A percentile compares a stretch with the other conserved stretches of the same genome.
Conservation (phyloP, 2,329 filamentous ascomycete genomes). For the Zasmidium citrigriseum region DNA sequence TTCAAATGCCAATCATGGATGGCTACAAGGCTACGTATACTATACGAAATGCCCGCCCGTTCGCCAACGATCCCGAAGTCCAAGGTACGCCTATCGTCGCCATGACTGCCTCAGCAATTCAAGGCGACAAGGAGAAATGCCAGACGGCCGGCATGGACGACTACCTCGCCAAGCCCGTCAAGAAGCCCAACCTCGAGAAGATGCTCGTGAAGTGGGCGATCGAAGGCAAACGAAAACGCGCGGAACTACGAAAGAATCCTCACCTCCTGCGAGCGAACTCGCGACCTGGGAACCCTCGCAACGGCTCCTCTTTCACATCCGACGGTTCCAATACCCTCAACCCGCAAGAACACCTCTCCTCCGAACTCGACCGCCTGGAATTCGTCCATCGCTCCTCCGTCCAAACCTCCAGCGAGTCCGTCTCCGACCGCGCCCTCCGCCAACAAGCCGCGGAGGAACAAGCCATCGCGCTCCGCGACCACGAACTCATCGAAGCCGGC, state of each 20-base stretch:
- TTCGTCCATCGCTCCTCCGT: slow-evolving; percentile 39
- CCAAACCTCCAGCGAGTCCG: slow-evolving; percentile 43
- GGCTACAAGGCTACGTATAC: slow-evolving; percentile 76
- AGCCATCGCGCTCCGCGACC: slow-evolving; percentile 55
- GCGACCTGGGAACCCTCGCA: slow-evolving; percentile 21
- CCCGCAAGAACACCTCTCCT: slow-evolving; percentile 33
- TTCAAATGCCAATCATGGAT: slow-evolving; percentile 63
- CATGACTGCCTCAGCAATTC: slow-evolving; percentile 79
- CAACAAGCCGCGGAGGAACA: slow-evolving; percentile 57
- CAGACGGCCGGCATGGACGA: slow-evolving; percentile 75
- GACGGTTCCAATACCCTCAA: slow-evolving; percentile 21
- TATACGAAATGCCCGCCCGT: slow-evolving; percentile 67
- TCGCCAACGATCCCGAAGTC: slow-evolving; percentile 56
- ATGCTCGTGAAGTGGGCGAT: slow-evolving; percentile 72
- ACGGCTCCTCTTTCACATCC: slow-evolving; percentile 25
- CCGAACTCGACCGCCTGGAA: slow-evolving; percentile 36
- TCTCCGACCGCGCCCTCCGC: slow-evolving; percentile 47
- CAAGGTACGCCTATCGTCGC: slow-evolving; percentile 72
- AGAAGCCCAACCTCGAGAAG: slow-evolving; percentile 65
- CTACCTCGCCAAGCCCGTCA: slow-evolving; percentile 71
- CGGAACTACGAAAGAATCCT: slow-evolving; percentile 23
- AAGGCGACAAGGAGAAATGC: slow-evolving; percentile 75
- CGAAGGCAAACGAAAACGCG: slow-evolving; percentile 40
- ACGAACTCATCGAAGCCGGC: slow-evolving; percentile 55
- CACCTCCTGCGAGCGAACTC: slow-evolving; percentile 4